Conservation (phyloP, 495 filamentous ascomycete genomes). For the Hypoxylon perforatum region DNA sequence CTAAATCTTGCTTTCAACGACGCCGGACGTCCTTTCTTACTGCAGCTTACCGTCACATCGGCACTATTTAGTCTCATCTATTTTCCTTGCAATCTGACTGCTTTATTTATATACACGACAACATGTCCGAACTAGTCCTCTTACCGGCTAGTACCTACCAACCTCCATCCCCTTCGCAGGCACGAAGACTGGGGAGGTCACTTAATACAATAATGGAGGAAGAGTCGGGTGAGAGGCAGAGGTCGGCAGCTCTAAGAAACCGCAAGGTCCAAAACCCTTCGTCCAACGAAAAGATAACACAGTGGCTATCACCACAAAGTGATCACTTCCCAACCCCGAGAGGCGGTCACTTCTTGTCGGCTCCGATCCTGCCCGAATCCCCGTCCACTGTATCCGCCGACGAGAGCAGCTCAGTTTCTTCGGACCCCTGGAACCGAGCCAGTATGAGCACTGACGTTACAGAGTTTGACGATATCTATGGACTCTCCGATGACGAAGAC, state of each 20-base stretch:
- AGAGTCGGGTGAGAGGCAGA: slow-evolving; percentile 52
- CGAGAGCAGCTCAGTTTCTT: slow-evolving; percentile 60
- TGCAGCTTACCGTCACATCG: slow-evolving; percentile 34
- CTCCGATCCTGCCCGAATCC: slow-evolving; percentile 60
- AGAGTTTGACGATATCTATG: slow-evolving; percentile 88
- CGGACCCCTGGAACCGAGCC: slow-evolving; percentile 63
- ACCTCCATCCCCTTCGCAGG: slow-evolving; percentile 76
- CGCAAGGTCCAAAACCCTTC: slow-evolving; percentile 51
- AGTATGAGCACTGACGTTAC: slow-evolving; percentile 66
- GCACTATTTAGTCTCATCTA: slow-evolving; percentile 23
- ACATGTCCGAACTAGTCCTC: slow-evolving; percentile 68
- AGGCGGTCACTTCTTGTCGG: slow-evolving; percentile 67
- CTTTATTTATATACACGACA: slow-evolving; percentile 44
- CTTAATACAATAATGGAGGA: slow-evolving; percentile 94
- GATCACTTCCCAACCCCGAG: slow-evolving; percentile 71
- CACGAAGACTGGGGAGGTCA: slow-evolving; percentile 66
- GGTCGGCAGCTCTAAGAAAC: slow-evolving; percentile 35
- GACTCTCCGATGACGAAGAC: slow-evolving; percentile 75
- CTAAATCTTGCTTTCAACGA: slow-evolving; percentile 47
- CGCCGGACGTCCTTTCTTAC: slow-evolving; percentile 56
- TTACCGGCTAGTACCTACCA: slow-evolving; percentile 69
- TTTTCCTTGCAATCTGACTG: slow-evolving; percentile 36
- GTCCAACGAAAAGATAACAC: slow-evolving; percentile 62
- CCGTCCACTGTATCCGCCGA: slow-evolving; percentile 59
- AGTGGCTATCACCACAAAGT: slow-evolving; percentile 67